These are phyloP conservation scores for Colletotrichum spaethianum DNA, from an alignment of 2,329 filamentous ascomycete genomes.

Conservation along the genomic window DNA sequence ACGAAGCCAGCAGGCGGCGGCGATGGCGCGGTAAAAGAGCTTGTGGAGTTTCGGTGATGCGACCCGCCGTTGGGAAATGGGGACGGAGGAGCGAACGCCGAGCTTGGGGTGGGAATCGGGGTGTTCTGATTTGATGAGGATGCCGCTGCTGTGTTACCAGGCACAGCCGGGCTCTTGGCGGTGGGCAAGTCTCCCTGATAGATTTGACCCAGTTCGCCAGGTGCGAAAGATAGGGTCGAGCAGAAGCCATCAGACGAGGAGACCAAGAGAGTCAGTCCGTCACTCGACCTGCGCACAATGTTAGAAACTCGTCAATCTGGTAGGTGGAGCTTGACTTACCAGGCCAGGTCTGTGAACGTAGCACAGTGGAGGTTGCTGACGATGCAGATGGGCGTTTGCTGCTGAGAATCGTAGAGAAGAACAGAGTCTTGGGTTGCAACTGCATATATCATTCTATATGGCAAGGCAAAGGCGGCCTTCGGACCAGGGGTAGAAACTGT, in stretches of 20 bases:
- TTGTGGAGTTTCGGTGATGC: conserved; percentile 70
- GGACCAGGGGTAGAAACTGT: conserved; percentile 69
- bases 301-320: conserved; percentile 1
- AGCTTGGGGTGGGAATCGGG: conserved; percentile 79
- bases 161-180: conserved; percentile 58
- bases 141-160: conserved; percentile 46
- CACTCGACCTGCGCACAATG: conserved; percentile 58
- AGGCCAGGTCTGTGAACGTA: conserved; percentile 95
- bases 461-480: conserved; percentile 83
- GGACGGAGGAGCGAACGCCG: conserved; percentile 73
- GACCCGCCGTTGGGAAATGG: conserved; percentile 65
- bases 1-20: conserved; percentile 71
- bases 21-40: conserved; percentile 72
- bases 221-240: conserved; percentile 86
- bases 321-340: conserved; percentile 71
- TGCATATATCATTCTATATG: conserved; percentile 95
- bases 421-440: conserved; percentile 98
- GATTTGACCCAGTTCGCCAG: conserved; percentile 86
- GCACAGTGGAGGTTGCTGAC: conserved; percentile 98
- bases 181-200: conserved; percentile 79
- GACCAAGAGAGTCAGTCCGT: conserved; percentile 79
- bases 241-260: conserved; percentile 99
- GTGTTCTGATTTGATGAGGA: conserved; percentile 73
- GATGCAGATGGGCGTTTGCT: conserved; percentile 91
- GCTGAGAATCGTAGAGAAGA: conserved; percentile 95